Conservation (phyloP, 2,329 filamentous ascomycete species). For the Westerdykella aurantiaca region DNA sequence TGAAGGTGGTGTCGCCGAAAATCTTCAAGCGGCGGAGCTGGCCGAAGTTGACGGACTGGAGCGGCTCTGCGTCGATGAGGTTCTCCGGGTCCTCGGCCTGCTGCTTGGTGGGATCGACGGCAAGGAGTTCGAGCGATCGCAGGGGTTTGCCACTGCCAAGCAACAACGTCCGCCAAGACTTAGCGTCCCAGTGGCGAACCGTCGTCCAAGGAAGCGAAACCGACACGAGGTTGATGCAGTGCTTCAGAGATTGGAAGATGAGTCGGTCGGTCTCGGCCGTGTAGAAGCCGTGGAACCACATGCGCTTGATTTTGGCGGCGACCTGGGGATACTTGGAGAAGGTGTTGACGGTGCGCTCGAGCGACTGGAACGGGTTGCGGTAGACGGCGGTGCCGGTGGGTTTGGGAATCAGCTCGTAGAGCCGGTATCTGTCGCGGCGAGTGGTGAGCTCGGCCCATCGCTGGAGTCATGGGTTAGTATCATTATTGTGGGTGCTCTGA, state of each 20-base stretch:
- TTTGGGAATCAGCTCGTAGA: slow-evolving; percentile 46
- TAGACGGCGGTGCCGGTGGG: slow-evolving; percentile 46
- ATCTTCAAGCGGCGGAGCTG: slow-evolving; percentile 49
- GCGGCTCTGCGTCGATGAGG: slow-evolving; percentile 40
- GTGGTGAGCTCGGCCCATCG: slow-evolving; percentile 47
- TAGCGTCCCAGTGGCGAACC: slow-evolving; percentile 44
- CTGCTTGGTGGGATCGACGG: slow-evolving; percentile 44
- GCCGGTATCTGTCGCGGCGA: slow-evolving; percentile 40
- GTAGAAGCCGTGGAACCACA: slow-evolving; percentile 54
- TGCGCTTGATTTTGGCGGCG: slow-evolving; percentile 46
- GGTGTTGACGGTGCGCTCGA: slow-evolving; percentile 45
- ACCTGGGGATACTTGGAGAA: slow-evolving; percentile 43
- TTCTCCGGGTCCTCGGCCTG: slow-evolving; percentile 39
- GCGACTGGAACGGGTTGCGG: slow-evolving; percentile 47
- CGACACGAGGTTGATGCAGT: slow-evolving; percentile 44
- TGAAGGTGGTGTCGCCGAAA: slow-evolving; percentile 50
- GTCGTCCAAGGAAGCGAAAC: slow-evolving; percentile 51
- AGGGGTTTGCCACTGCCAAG: slow-evolving; percentile 42
- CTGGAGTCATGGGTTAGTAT: slow-evolving; percentile 28
- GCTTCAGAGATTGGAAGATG: slow-evolving; percentile 45
- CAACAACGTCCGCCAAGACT: slow-evolving; percentile 46
- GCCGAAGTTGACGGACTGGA: slow-evolving; percentile 47
- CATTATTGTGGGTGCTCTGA: too few relatives aligned
- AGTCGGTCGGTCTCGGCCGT: slow-evolving; percentile 46
- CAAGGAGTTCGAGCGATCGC: slow-evolving; percentile 48